A percentile compares a stretch with the other conserved stretches of the same genome.
Evolutionary conservation across 192 early-diverging fungal species (phyloP).

Genomic region (Entomortierella parvispora): DNA sequence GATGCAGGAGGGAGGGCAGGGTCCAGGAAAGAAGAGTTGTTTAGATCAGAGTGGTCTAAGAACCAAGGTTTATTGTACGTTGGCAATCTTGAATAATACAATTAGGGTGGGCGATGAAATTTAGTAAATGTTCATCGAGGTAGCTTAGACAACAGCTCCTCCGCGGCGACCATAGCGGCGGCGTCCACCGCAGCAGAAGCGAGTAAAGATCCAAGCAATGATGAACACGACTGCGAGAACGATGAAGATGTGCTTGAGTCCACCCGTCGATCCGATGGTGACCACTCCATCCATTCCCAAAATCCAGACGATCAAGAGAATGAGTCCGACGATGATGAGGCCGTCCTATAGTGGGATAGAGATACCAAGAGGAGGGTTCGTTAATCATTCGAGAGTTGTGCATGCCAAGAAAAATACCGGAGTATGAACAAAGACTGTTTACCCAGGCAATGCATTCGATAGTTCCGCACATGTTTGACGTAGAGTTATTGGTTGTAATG

Average conservation of each 20-base stretch:
- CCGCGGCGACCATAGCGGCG: neutral
- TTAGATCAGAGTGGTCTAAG: too few species aligned
- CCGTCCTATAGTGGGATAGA: neutral
- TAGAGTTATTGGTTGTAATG: too few species aligned
- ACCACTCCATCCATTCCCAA: neutral
- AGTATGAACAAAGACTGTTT: neutral
- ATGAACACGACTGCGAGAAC: conserved; percentile 10
- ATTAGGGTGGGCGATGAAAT: too few species aligned
- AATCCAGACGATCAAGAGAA: conserved; percentile 16
- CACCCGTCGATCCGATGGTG: neutral
- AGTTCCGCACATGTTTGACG: conserved; percentile 14
- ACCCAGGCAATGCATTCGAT: conserved; percentile 11
- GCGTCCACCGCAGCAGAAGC: conserved; percentile 9
- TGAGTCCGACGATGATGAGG: conserved; percentile 16
- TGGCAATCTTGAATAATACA: too few species aligned
- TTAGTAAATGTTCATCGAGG: neutral
- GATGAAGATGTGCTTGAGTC: conserved; percentile 18
- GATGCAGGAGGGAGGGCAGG: too few species aligned
- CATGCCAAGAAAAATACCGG: neutral
- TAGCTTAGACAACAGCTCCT: neutral
- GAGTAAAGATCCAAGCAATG: conserved; percentile 12
- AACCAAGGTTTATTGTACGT: too few species aligned
- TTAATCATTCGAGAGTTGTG: neutral
- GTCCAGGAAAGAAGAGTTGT: too few species aligned
- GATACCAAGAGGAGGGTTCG: neutral